Base-by-base conservation (phyloP, 2,329 filamentous ascomycete genomes). In the Stachybotrys echinatus region DNA sequence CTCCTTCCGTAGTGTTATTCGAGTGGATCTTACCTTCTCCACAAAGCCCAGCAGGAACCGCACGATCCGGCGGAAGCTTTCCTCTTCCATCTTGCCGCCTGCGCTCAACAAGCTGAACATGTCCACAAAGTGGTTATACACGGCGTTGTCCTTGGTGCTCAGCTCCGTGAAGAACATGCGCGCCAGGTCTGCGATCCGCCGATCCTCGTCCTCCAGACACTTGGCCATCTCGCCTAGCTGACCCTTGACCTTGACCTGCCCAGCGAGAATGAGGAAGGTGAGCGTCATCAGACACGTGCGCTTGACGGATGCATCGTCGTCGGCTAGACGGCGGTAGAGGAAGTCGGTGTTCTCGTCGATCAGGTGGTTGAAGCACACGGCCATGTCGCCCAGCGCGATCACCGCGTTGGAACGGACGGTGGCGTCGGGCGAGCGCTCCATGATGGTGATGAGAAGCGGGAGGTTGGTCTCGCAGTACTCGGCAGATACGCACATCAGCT, bases 341-440 rank as follows among this genome's bases (percentile, higher is more conserved):
- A 97, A 99, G 66, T 99, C 94, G 0, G 94, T 99, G 69, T 99
- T 97, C 71, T 99, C 95, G 64, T 99, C 95, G 59, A 99, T 96
- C 46, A 99, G 81, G 64, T 99, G 94, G 65, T 99, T 99, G 79
- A 99, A 99, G 79, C 92, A 96, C 20, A 99, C 94, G 0, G 95
- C 95, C 94, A 99, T 99, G 65, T 99, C 94, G 38, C 94, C 94
- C 0, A 99, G 83, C 0, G 94, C 92, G 59, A 99, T 95, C 18
- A 99, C 95, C 10, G 95, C 89, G 64, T 99, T 99, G 60, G 89
- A 95, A 47, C 94, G 86, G 38, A 95, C 92, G 18, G 92, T 95
- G 1, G 95, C 88, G 61, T 96, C 90, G 27, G 89, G 83, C 2
- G 91, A 96, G 23, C 91, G 86, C 72, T 99, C 94, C 76, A 99